A percentile compares a stretch with the other conserved stretches of the same genome.
These are phyloP conservation scores for Amaranthus tricolor DNA, from an alignment of 179 eudicot genomes.

Conservation along the genomic window DNA sequence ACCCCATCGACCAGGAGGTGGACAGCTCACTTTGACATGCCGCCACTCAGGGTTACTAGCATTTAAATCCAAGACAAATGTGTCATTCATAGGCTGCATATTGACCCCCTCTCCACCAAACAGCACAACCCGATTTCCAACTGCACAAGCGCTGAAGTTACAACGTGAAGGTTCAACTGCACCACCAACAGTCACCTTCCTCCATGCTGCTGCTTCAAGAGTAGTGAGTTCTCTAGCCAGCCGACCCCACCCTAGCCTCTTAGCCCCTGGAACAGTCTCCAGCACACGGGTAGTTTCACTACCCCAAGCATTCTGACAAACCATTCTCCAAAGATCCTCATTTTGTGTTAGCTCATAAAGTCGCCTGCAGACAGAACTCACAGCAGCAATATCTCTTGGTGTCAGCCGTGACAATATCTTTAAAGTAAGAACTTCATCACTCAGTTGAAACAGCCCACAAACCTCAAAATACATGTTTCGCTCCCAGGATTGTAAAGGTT, in stretches of 20 bases:
- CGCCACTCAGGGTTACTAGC: slow-evolving; percentile 73
- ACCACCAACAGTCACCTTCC: slow-evolving; percentile 73
- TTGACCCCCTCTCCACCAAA: slow-evolving; percentile 91
- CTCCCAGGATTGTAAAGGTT: slow-evolving; percentile 31
- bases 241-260: slow-evolving; percentile 83
- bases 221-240: slow-evolving; percentile 83
- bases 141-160: slow-evolving; percentile 88
- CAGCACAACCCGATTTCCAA: slow-evolving; percentile 70
- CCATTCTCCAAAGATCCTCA: slow-evolving; percentile 80
- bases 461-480: slow-evolving; percentile 21
- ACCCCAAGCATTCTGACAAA: slow-evolving; percentile 91
- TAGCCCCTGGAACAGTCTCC: slow-evolving; percentile 48
- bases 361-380: slow-evolving; percentile 77
- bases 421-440: slow-evolving; percentile 81
- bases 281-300: slow-evolving; percentile 69
- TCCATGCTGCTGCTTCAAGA: slow-evolving; percentile 82
- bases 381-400: slow-evolving; percentile 81
- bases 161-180: slow-evolving; percentile 84
- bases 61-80: slow-evolving; percentile 77
- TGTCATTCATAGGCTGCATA: slow-evolving; percentile 94
- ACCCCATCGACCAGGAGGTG: slow-evolving; percentile 95
- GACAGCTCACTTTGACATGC: slow-evolving; percentile 57
- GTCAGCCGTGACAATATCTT: slow-evolving; percentile 81
- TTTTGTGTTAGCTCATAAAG: slow-evolving; percentile 61
- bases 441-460: slow-evolving; percentile 66